Conservation (phyloP, 805 yeast species). For the Spathaspora hagerdaliae region DNA sequence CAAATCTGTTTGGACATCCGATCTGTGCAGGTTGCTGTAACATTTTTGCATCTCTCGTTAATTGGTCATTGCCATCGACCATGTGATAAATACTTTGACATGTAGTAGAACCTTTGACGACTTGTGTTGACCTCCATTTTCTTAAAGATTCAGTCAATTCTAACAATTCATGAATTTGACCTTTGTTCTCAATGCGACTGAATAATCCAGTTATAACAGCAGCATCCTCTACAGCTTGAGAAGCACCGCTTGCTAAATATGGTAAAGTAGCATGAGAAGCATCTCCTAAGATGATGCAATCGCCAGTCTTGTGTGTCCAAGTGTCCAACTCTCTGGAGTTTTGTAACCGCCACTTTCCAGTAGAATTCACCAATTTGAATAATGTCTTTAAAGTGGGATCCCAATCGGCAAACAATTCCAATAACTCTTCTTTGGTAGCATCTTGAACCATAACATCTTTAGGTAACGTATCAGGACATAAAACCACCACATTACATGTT, state of each 20-base stretch:
- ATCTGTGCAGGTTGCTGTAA: slow-evolving; percentile 12
- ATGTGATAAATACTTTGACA: slow-evolving; percentile 19
- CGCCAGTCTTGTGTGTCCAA: slow-evolving; percentile 24
- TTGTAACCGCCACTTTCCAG: slow-evolving; percentile 25
- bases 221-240: slow-evolving; percentile 31
- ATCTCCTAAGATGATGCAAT: slow-evolving; percentile 28
- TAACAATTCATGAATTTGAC: slow-evolving; percentile 15
- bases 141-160: slow-evolving; percentile 15
- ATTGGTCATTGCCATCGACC: slow-evolving; percentile 23
- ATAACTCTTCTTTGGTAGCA: slow-evolving; percentile 20
- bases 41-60: slow-evolving; percentile 16
- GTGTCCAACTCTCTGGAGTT: slow-evolving; percentile 17
- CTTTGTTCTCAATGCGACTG: slow-evolving; percentile 10
- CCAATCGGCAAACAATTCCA: slow-evolving; percentile 19
- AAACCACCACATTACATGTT: slow-evolving; percentile 22
- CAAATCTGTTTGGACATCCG: slow-evolving; percentile 21
- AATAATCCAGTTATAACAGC: slow-evolving; percentile 22
- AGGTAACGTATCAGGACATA: slow-evolving; percentile 25
- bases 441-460: slow-evolving; percentile 12
- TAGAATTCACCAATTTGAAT: slow-evolving; percentile 14
- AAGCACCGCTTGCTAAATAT: slow-evolving; percentile 29
- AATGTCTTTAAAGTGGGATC: slow-evolving; percentile 20
- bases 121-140: slow-evolving; percentile 19
- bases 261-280: slow-evolving; percentile 34
- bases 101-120: slow-evolving; percentile 19